Conservation (phyloP, 2,329 filamentous ascomycete genomes). For the Fusarium nygamai region DNA sequence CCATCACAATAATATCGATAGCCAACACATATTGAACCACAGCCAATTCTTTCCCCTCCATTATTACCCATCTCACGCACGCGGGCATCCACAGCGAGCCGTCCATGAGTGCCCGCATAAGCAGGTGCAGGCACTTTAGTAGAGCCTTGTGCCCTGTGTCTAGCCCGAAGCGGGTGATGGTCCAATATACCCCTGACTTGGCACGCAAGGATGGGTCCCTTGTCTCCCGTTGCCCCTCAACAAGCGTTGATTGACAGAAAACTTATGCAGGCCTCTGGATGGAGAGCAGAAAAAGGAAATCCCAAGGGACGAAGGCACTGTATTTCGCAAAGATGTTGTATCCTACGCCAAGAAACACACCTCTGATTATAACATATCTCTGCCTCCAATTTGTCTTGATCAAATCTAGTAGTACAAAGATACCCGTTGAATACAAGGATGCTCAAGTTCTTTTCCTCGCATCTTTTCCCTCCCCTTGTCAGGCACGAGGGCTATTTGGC, state of each 20-base stretch:
- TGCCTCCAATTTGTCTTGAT: background rate
- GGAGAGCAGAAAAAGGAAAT: background rate
- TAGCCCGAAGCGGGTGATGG: conserved; percentile 26
- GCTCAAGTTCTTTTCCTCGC: background rate
- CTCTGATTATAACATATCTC: background rate
- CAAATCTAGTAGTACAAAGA: background rate
- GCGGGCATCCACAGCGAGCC: conserved; percentile 30
- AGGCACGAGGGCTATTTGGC: conserved; percentile 29
- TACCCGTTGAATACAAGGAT: background rate
- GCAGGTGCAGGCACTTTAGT: conserved; percentile 43
- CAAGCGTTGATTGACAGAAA: conserved; percentile 10
- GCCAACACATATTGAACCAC: background rate
- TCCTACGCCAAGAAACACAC: background rate
- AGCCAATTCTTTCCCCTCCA: conserved; percentile 20
- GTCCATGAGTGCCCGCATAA: conserved; percentile 33
- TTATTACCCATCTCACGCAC: conserved; percentile 10
- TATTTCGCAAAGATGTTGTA: background rate
- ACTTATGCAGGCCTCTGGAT: background rate
- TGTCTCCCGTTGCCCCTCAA: conserved; percentile 18
- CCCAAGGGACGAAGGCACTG: background rate
- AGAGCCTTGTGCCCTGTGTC: conserved; percentile 25
- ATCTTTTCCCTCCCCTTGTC: background rate
- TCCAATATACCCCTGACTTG: conserved; percentile 39
- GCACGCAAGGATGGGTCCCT: conserved; percentile 21
- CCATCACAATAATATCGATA: background rate